A percentile compares a stretch with the other conserved stretches of the same genome.
phyloP scores from a whole-genome alignment of 2,329 filamentous ascomycete species.

The Orbilia javanica region DNA sequence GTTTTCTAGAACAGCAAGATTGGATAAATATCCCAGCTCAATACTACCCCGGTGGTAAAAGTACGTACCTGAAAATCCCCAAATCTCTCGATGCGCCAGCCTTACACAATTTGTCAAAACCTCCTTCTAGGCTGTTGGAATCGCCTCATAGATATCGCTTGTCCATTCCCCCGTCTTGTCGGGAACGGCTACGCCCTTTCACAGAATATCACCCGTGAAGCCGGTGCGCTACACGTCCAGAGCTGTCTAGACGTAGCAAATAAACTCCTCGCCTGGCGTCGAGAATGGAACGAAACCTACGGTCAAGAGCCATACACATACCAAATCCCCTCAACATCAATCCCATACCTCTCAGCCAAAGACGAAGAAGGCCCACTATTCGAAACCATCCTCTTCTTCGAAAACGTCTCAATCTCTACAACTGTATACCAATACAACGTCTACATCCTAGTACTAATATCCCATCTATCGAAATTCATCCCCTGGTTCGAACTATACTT shows the following conservation, averaged over 20 bases:
- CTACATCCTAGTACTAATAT: conserved; percentile 27
- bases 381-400: conserved; percentile 46
- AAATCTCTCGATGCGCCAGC: not conserved
- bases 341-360: conserved; percentile 28
- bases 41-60: conserved; percentile 53
- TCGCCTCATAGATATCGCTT: conserved; percentile 32
- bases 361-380: conserved; percentile 46
- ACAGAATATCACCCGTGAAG: conserved; percentile 34
- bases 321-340: conserved; percentile 25
- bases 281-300: conserved; percentile 48
- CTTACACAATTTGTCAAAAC: not conserved
- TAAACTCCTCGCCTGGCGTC: conserved; percentile 50
- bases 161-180: conserved; percentile 29
- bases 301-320: conserved; percentile 48
- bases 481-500: conserved; percentile 56
- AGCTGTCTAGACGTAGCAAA: conserved; percentile 15
- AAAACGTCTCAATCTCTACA: conserved; percentile 53
- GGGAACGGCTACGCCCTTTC: conserved; percentile 38
- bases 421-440: conserved; percentile 46
- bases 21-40: conserved; percentile 52
- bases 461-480: conserved; percentile 31
- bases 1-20: conserved; percentile 41
- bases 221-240: conserved; percentile 36
- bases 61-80: not conserved
- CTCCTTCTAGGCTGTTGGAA: conserved; percentile 45